Evolutionary conservation across 306 rosid genomes (phyloP), one percentile per base, ranked within the genome.

Genomic region (Cucurbita pepo): DNA sequence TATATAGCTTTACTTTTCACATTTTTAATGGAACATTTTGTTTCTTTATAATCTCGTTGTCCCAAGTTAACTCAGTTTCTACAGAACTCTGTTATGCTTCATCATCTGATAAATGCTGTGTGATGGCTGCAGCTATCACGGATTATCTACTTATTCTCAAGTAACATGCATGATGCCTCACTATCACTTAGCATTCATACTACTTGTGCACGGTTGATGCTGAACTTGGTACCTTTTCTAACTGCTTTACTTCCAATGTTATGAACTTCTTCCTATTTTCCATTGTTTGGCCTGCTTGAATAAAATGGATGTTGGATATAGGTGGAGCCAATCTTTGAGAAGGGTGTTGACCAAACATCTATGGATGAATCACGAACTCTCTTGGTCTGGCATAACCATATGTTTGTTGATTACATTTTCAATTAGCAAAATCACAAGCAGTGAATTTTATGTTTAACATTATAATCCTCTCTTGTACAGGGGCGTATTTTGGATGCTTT

Each of bases 301-400:
- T 72, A 3, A 72, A 38, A 50, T 54, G 73, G n/a, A 70, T 77
- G 79, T 71, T 72, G 84, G 79, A 73, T 74, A 21, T 78, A 95
- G 99, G 99, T 95, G 87, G 99, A 95, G 84, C 97, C 99, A 70
- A 91, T 95, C 79, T 95, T 86, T 78, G 99, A 95, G 85, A 95
- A 91, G 83, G 97, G 99, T 71, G 86, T 95, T 30, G 97, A 95
- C 83, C 99, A 85, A 79, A 88, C 82, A 61, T 91, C 99, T 66
- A 95, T 91, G 82, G 99, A 95, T 77, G 97, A 95, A 89, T 96
- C 99, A 74, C 86, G 99, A 66, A 64, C 91, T 85, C 83, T 95
- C 73, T 80, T 95, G 97, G 99, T 95, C 79, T 81, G 95, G 65
- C 69, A 72, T 78, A 50, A 10, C 58, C 52, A 73, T 72, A 74